Base-by-base conservation (phyloP, 768 basidiomycete genomes). In the Agaricus bisporus region DNA sequence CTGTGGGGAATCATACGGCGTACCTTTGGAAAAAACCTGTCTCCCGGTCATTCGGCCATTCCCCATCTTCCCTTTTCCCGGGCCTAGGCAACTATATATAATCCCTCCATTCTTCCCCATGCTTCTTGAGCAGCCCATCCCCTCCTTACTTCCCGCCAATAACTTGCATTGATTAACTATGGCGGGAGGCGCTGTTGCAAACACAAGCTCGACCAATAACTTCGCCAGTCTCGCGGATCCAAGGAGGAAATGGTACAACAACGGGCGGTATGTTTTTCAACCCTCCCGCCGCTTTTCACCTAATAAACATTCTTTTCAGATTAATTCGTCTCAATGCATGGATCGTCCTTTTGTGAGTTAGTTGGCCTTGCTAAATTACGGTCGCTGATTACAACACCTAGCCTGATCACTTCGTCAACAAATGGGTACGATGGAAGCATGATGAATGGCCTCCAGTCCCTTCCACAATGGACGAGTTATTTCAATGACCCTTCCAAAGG, bases 361-460 rank as follows among this genome's bases (percentile, higher is more conserved):
- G 18, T 3, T 5, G 44, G 4, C 28, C 10, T 12, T 22, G 15
- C 6, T 32, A 32, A 11, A 32, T 32, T 32, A 8, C 2, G 8
- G 32, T 32, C 32, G 32, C 32, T 32, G 32, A 32, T 8, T 1
- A 32, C n/a, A 48, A 46, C 12, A 14, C 41, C 25, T 18, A 85
- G 83, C 46, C 79, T 88, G 58, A 84, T 88, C 63, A 88, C 86
- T 10, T 86, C 86, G 22, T 85, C 83, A 12, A 86, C 82, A 45
- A 86, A 82, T 64, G 87, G 86, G 48, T 88, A 83, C 63, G 87
- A 88, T 61, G 84, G 85, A 56, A 82, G 80, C 65, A 81, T 88
- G 80, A 86, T 88, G 86, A 88, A 89, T 67, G 85, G 84, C 64
- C 73, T 91, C 39, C 88, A 91, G 67, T 78, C 79, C 43, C 72